Evolutionary conservation across 257 asterid species (phyloP).

Genomic region (Petrea volubilis): DNA sequence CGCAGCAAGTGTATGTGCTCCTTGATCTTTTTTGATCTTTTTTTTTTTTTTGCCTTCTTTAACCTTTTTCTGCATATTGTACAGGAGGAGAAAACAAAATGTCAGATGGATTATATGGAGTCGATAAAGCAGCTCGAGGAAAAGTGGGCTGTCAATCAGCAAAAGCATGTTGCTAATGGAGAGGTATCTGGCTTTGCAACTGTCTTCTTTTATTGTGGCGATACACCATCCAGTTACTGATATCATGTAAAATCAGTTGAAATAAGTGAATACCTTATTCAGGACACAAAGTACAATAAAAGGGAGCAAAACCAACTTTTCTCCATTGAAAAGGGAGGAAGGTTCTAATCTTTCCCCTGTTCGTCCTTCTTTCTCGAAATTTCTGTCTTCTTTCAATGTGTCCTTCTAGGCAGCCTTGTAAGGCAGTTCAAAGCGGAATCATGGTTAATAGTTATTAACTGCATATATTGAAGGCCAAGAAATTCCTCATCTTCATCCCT

Average conservation of each 20-base stretch:
- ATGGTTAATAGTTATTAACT: neutral
- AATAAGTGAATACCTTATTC: neutral
- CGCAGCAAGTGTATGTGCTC: neutral
- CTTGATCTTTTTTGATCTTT: slow-evolving; percentile 12
- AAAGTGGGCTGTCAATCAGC: slow-evolving; percentile 84
- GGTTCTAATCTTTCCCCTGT: neutral
- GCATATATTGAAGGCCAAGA: neutral
- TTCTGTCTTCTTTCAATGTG: neutral
- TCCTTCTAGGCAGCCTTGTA: neutral
- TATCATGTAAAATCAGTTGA: slow-evolving; percentile 1
- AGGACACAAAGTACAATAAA: neutral
- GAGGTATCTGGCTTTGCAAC: slow-evolving; percentile 54
- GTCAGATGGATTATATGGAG: slow-evolving; percentile 98
- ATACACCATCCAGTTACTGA: slow-evolving; percentile 1
- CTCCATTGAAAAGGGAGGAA: neutral
- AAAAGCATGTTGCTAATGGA: slow-evolving; percentile 61
- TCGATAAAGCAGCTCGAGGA: slow-evolving; percentile 97
- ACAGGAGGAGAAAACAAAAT: slow-evolving; percentile 94
- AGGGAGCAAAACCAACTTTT: neutral
- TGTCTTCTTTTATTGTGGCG: slow-evolving; percentile 14
- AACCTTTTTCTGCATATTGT: slow-evolving; percentile 7
- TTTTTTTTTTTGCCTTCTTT: neutral
- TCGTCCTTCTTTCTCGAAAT: neutral
- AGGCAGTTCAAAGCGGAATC: neutral
- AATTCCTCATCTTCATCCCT: neutral